Base-by-base conservation (phyloP, 225 moss, liverwort and hornwort genomes). In the Thuidium tamariscinum region DNA sequence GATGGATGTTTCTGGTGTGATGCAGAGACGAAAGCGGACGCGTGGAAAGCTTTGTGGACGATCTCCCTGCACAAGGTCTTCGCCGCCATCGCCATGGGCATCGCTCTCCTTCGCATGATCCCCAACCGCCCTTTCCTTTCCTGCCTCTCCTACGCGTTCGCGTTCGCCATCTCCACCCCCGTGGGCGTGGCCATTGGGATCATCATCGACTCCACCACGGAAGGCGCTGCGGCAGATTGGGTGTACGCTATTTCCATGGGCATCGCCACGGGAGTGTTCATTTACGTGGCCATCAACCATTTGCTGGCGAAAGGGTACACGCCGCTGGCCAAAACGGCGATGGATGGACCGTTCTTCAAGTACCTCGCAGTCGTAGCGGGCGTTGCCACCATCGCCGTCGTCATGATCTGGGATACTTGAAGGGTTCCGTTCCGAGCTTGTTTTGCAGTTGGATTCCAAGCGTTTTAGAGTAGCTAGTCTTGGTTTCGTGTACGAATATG, bases 211-310 rank as follows among this genome's bases (percentile, higher is more conserved):
- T 90, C 97, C 41, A 91, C 93, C 27, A 88, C 93, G 8, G n/a
- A 94, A 78, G 99, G 99, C 12, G 1, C 6, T 1, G 94, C 92
- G 7, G 96, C 96, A 2, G 95, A 96, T 70, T 99, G 99, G 99
- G 92, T 95, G 67, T 99, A 95, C 68, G 97, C 96, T 64, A 84
- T 97, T 13, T 77, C 99, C 60, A 99, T 99, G 97, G 91, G 95
- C 30, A 49, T 99, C 41, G 99, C 97, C 42, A 88, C 96, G 0
- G 99, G 99, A 3, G 86, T 99, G 69, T 99, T 99, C 89, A 90
- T 99, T 23, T 99, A 94, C 41, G 97, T 99, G 6, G 97, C 99
- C 41, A 92, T 99, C 89, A 97, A 99, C 48, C 96, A 99, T 42
- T 91, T 99, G 41, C 75, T 97, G 4, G 91, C 85, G 59, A 97